Conservation (phyloP, 2,329 filamentous ascomycete genomes). For the Myriosclerotinia scirpicola region DNA sequence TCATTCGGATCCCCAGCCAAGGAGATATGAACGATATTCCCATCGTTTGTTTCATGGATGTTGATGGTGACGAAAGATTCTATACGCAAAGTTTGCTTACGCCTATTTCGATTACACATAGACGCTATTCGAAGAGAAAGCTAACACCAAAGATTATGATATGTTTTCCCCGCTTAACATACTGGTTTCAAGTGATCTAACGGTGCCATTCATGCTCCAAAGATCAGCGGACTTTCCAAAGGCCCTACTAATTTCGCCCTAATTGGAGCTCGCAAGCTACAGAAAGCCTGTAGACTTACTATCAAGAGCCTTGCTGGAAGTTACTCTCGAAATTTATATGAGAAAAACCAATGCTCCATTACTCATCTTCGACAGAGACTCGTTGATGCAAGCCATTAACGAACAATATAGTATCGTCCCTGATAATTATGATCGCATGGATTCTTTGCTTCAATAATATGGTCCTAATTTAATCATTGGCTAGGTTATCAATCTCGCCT, state of each 20-base stretch:
- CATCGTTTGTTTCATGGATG: no score
- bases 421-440: background rate
- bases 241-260: background rate
- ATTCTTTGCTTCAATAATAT: conserved; percentile 12
- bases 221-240: background rate
- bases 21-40: no score
- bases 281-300: background rate
- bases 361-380: background rate
- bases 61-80: no score
- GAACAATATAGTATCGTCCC: background rate
- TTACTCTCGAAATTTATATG: no score
- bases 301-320: no score
- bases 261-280: background rate
- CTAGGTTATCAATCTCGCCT: background rate
- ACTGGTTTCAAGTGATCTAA: background rate
- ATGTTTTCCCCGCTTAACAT: no score
- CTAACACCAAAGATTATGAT: no score
- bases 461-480: background rate
- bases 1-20: no score
- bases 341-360: background rate
- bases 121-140: no score
- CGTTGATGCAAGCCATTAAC: background rate
- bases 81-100: no score
- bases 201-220: background rate
- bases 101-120: no score